These are phyloP conservation scores for Dissoconium aciculare DNA, from an alignment of 2,329 filamentous ascomycete species.

Conservation along the genomic window DNA sequence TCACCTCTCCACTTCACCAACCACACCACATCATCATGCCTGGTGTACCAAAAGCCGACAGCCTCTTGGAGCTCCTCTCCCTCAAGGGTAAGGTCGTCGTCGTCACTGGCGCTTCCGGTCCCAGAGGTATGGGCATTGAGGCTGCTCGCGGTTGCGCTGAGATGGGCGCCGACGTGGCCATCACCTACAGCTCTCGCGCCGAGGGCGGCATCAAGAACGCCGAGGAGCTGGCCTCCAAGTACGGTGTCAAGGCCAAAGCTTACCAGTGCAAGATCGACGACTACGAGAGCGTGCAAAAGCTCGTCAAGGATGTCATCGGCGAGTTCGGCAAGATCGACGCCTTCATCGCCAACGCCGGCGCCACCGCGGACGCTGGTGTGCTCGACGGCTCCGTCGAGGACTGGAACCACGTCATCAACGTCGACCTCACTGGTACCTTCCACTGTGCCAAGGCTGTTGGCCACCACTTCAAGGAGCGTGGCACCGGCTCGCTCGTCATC, in stretches of 20 bases:
- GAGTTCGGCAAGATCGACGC: constrained; percentile 63
- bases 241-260: constrained; percentile 51
- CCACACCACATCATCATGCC: constrained; percentile 28
- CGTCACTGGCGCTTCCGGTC: constrained; percentile 41
- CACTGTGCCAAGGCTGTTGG: constrained; percentile 84
- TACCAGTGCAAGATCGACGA: constrained; percentile 50
- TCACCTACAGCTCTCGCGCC: constrained; percentile 51
- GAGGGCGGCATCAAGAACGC: constrained; percentile 52
- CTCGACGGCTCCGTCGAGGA: constrained; percentile 56
- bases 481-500: constrained; percentile 50
- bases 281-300: constrained; percentile 41
- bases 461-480: constrained; percentile 54
- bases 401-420: constrained; percentile 62
- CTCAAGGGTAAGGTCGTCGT: constrained; percentile 40
- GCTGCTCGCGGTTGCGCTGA: constrained; percentile 50
- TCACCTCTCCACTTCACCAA: neutral
- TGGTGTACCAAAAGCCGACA: constrained; percentile 41
- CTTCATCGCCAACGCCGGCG: constrained; percentile 65
- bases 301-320: constrained; percentile 44
- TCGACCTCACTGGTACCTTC: constrained; percentile 75
- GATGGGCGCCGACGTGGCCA: constrained; percentile 48
- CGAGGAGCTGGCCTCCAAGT: constrained; percentile 43
- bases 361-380: constrained; percentile 53
- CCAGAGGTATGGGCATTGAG: constrained; percentile 54
- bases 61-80: constrained; percentile 42